phyloP scores from a whole-genome alignment of 768 basidiomycete genomes.

The Psilocybe azurescens region DNA sequence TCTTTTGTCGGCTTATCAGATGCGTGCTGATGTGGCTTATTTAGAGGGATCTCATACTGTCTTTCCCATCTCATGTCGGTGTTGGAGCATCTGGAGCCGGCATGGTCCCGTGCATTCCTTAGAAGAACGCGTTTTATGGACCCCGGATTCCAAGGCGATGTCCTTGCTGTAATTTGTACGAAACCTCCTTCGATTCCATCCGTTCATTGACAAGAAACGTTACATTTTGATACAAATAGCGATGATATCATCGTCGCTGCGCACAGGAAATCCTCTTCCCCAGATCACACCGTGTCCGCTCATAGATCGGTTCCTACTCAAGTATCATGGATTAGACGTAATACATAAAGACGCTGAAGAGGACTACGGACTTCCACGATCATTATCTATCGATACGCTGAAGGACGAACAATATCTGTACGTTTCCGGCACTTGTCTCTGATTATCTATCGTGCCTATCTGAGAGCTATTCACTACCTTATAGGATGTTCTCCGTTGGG shows the following conservation, averaged over 20 bases:
- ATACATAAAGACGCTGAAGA: slow-evolving; percentile 75
- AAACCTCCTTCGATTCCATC: not conserved
- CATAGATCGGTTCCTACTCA: slow-evolving; percentile 50
- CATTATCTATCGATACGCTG: slow-evolving; percentile 74
- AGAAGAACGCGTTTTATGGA: slow-evolving; percentile 77
- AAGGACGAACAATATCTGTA: slow-evolving; percentile 82
- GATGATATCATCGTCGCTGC: slow-evolving; percentile 78
- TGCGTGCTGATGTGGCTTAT: not conserved
- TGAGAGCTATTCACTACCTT: not conserved
- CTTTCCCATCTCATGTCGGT: slow-evolving; percentile 79
- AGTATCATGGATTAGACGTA: slow-evolving; percentile 65
- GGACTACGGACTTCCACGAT: slow-evolving; percentile 74
- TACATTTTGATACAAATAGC: slow-evolving; percentile 39
- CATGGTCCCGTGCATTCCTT: slow-evolving; percentile 81
- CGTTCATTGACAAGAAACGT: not conserved
- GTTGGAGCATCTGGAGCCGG: slow-evolving; percentile 70
- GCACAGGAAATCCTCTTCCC: slow-evolving; percentile 76
- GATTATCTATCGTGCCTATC: not conserved
- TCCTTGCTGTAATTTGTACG: slow-evolving; percentile 81
- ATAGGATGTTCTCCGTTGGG: slow-evolving; percentile 75
- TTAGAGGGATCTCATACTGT: slow-evolving; percentile 69
- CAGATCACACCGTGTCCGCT: slow-evolving; percentile 86
- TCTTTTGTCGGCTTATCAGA: not conserved
- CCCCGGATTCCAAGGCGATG: slow-evolving; percentile 82
- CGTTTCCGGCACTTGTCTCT: slow-evolving; percentile 29